These are phyloP conservation scores for Carex sylvatica DNA, from an alignment of 202 grass and related monocot species.

Conservation along the genomic window DNA sequence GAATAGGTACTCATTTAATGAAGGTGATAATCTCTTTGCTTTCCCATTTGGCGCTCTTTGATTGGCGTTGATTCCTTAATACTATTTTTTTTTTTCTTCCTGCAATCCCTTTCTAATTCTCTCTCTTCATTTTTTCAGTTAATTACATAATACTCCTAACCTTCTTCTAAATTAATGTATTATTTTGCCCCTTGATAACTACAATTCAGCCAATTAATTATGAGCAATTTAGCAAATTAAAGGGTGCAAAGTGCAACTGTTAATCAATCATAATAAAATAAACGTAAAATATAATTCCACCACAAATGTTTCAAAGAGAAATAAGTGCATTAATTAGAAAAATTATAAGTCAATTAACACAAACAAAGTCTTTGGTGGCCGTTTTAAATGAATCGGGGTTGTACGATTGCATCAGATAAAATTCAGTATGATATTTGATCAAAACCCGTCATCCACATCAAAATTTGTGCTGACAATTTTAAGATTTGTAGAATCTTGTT, in stretches of 20 bases:
- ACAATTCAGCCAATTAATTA: background rate
- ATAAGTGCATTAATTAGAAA: background rate
- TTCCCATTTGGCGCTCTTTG: conserved; percentile 20
- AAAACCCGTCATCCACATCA: no score
- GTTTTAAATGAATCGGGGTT: no score
- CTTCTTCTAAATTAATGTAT: background rate
- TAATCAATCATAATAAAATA: background rate
- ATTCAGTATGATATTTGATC: no score
- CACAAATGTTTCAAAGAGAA: background rate
- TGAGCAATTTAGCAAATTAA: background rate
- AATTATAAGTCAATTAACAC: background rate
- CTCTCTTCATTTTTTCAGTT: background rate
- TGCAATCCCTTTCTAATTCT: background rate
- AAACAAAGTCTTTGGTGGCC: background rate
- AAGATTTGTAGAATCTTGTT: no score
- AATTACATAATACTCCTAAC: background rate
- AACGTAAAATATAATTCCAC: background rate
- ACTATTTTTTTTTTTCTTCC: background rate
- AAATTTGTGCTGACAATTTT: no score
- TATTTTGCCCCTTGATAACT: background rate
- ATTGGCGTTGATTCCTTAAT: conserved; percentile 16
- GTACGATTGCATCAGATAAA: no score
- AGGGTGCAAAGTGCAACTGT: background rate
- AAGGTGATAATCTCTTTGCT: background rate
- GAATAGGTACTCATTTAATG: conserved; percentile 23